A percentile compares a stretch with the other conserved stretches of the same genome.
These are phyloP conservation scores for Saccharomyces paradoxus DNA, from an alignment of 805 yeast species.

Conservation along the genomic window DNA sequence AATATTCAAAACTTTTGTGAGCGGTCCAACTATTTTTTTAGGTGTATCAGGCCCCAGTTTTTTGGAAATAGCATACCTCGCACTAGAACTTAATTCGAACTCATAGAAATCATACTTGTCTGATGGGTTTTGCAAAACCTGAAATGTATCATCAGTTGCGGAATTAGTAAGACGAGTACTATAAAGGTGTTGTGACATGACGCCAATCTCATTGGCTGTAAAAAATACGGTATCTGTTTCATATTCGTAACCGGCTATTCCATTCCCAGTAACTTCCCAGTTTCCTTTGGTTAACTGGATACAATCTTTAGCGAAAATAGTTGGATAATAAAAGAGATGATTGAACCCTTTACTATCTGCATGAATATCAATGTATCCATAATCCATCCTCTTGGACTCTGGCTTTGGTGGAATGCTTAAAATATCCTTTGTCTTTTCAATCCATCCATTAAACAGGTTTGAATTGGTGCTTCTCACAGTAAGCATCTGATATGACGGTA, in stretches of 20 bases:
- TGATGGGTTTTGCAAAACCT: conserved; percentile 16
- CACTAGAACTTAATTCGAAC: conserved; percentile 48
- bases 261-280: conserved; percentile 47
- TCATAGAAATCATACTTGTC: conserved; percentile 31
- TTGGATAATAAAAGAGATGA: conserved; percentile 55
- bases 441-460: conserved; percentile 46
- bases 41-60: conserved; percentile 23
- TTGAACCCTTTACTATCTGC: conserved; percentile 45
- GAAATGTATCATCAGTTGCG: conserved; percentile 6
- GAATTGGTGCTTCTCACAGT: conserved; percentile 41
- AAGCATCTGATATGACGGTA: conserved; percentile 24
- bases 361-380: conserved; percentile 60
- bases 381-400: conserved; percentile 19
- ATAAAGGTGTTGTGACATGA: conserved; percentile 52
- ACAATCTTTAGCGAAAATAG: conserved; percentile 36
- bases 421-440: conserved; percentile 42
- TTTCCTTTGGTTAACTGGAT: conserved; percentile 37
- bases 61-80: conserved; percentile 35
- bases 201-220: conserved; percentile 39
- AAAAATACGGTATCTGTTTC: conserved; percentile 45
- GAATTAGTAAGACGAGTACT: conserved; percentile 34
- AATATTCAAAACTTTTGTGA: conserved; percentile 8
- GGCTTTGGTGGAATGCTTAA: conserved; percentile 33
- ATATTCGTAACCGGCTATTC: conserved; percentile 39
- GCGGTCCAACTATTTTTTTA: conserved; percentile 20